These are phyloP conservation scores for Paramecium primaurelia DNA, from an alignment of 73 alveolate genomes.

Conservation along the genomic window DNA sequence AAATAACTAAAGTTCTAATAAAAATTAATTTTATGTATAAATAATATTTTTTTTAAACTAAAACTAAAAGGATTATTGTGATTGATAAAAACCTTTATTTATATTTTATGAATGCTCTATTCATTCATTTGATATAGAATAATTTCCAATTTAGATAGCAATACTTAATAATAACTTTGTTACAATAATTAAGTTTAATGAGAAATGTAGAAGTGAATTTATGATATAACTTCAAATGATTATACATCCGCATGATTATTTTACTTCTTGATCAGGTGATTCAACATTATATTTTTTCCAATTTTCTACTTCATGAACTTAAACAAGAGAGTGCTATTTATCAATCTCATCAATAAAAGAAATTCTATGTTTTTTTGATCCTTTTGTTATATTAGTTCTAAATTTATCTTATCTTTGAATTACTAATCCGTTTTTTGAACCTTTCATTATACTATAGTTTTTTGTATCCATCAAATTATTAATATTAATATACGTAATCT, in stretches of 20 bases:
- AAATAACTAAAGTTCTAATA: too few species aligned
- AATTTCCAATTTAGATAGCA: background rate
- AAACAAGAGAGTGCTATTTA: background rate
- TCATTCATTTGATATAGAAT: background rate
- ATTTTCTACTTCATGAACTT: conserved; percentile 24
- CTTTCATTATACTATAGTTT: background rate
- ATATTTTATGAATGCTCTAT: background rate
- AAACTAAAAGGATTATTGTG: background rate
- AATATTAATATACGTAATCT: background rate
- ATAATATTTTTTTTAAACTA: too few species aligned
- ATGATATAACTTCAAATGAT: conserved; percentile 3
- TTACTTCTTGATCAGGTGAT: background rate
- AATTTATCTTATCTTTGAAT: background rate
- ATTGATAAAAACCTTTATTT: background rate
- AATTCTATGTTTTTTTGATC: background rate
- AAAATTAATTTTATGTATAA: too few species aligned
- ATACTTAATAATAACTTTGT: background rate
- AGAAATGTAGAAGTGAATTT: background rate
- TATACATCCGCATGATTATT: conserved; percentile 27
- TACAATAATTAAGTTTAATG: background rate
- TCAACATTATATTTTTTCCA: conserved; percentile 35
- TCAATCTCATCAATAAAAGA: conserved; percentile 17
- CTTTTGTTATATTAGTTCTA: background rate
- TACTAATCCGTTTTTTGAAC: background rate
- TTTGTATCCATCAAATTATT: conserved; percentile 14